phyloP scores from a whole-genome alignment of 2,329 filamentous ascomycete genomes.

The Orbilia ellipsospora region DNA sequence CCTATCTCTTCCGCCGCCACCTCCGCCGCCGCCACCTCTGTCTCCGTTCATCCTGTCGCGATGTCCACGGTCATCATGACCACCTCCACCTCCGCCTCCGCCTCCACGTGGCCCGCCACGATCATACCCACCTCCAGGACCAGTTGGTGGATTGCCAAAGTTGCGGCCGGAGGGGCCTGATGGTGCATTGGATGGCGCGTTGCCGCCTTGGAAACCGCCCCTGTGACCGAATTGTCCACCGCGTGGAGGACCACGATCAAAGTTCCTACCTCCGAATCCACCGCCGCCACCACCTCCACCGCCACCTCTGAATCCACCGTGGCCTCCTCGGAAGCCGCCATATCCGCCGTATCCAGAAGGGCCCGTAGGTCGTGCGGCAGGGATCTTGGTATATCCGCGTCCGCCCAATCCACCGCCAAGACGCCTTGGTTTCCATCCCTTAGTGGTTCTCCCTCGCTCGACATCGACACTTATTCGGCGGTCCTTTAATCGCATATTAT shows the following conservation, averaged over 20 bases:
- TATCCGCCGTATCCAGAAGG: conserved; percentile 71
- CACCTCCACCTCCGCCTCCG: not conserved
- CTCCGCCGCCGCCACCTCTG: conserved; percentile 54
- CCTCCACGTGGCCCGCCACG: conserved; percentile 35
- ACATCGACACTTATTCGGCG: conserved; percentile 93
- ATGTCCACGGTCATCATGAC: conserved; percentile 51
- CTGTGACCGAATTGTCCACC: conserved; percentile 63
- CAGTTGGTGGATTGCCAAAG: conserved; percentile 65
- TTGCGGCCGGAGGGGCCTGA: conserved; percentile 70
- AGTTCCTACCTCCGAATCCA: conserved; percentile 60
- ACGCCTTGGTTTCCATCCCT: conserved; percentile 90
- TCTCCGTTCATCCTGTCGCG: conserved; percentile 54
- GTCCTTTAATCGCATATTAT: conserved; percentile 92
- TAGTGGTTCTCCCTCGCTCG: conserved; percentile 92
- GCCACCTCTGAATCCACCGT: conserved; percentile 66
- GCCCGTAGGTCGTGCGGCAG: conserved; percentile 76
- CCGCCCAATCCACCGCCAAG: conserved; percentile 93
- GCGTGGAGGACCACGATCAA: conserved; percentile 60
- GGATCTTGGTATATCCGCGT: conserved; percentile 87
- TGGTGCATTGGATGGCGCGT: conserved; percentile 69
- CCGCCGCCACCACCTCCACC: conserved; percentile 60
- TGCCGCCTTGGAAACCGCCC: conserved; percentile 69
- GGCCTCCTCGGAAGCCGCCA: conserved; percentile 68
- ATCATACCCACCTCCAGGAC: conserved; percentile 60
- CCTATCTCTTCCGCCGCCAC: conserved; percentile 55